phyloP scores from a whole-genome alignment of 352 stramenopile species.

The Phytophthora europaea region DNA sequence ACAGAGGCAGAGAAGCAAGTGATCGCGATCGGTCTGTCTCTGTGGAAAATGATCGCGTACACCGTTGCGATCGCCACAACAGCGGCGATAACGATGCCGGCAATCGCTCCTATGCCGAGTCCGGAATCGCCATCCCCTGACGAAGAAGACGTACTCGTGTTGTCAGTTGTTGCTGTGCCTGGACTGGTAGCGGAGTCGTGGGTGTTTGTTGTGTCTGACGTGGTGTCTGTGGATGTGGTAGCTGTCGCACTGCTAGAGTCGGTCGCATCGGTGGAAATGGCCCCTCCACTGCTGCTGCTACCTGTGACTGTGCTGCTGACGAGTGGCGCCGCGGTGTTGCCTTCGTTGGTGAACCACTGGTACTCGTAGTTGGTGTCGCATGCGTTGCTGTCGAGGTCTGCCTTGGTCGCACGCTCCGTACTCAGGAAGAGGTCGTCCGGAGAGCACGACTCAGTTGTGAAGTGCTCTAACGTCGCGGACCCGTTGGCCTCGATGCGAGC shows the following conservation, averaged over 20 bases:
- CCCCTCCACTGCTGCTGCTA: background rate
- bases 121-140: conserved; percentile 3
- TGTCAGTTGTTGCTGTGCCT: conserved; percentile 1
- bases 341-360: conserved; percentile 22
- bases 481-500: conserved; percentile 12
- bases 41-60: conserved; percentile 13
- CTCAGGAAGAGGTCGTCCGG: conserved; percentile 8
- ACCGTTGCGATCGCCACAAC: background rate
- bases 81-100: background rate
- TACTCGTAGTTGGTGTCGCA: conserved; percentile 5
- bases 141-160: background rate
- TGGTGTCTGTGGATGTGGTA: conserved; percentile 2
- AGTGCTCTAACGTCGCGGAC: conserved; percentile 3
- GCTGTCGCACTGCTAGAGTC: background rate
- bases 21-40: conserved; percentile 3
- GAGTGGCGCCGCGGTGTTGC: conserved; percentile 40
- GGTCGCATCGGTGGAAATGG: background rate
- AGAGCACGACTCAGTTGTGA: conserved; percentile 6
- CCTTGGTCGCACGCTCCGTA: background rate
- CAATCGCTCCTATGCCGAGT: conserved; percentile 1
- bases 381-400: background rate
- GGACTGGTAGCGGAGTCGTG: conserved; percentile 4
- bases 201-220: background rate
- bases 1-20: conserved; percentile 3
- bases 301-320: background rate